Percentiles rank a stretch among this genome's conserved stretches.
Conservation (phyloP, 352 stramenopile genomes). For the Phytophthora macrochlamydospora region DNA sequence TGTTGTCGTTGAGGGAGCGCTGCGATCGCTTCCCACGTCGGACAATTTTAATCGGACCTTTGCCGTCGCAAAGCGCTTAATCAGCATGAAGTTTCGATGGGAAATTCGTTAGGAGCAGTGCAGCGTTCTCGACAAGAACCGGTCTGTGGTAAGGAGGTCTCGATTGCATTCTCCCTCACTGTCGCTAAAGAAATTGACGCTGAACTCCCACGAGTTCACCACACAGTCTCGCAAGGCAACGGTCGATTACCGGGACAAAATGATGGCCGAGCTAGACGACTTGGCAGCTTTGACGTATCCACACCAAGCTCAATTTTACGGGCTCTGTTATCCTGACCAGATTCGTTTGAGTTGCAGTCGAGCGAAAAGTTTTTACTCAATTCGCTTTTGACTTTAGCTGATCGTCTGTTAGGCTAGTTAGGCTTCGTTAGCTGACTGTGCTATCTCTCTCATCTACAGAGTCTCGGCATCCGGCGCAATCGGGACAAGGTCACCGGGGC, state of each 20-base stretch:
- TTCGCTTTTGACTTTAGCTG: no score
- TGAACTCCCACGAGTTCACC: no score
- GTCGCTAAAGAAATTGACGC: constrained; percentile 16
- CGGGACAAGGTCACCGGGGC: constrained; percentile 32
- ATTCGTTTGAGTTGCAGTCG: no score
- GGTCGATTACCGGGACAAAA: no score
- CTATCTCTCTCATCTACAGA: constrained; percentile 8
- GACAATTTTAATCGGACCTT: constrained; percentile 1
- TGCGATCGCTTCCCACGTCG: background rate
- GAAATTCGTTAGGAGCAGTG: background rate
- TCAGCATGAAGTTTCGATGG: background rate
- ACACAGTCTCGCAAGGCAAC: no score
- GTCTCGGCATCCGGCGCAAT: constrained; percentile 38
- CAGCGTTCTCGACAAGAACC: background rate
- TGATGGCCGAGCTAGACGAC: no score
- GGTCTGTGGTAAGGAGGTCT: background rate
- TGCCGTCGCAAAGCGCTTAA: constrained; percentile 8
- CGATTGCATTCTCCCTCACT: background rate
- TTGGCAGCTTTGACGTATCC: no score
- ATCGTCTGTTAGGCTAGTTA: no score
- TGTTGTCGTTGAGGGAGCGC: background rate
- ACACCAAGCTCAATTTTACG: no score
- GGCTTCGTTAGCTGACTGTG: background rate
- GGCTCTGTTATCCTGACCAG: no score
- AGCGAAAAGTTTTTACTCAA: no score